phyloP scores from a whole-genome alignment of 768 basidiomycete genomes.

The Hygrophorus russula region DNA sequence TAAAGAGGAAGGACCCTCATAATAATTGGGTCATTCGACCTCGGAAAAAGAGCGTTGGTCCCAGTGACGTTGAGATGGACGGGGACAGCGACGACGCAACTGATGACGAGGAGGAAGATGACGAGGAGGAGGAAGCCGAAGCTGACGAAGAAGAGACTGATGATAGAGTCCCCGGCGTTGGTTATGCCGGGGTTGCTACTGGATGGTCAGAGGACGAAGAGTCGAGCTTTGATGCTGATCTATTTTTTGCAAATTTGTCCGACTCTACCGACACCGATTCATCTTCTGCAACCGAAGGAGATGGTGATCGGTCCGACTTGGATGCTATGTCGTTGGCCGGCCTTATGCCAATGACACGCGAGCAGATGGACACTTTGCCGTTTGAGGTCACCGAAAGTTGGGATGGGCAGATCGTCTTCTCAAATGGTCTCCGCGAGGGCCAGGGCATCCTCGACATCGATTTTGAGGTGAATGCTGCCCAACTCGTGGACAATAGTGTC shows the following conservation, averaged over 20 bases:
- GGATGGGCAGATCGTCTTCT: slow-evolving; percentile 69
- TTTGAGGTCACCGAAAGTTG: slow-evolving; percentile 63
- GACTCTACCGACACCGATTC: slow-evolving; percentile 14
- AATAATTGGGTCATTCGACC: slow-evolving; percentile 62
- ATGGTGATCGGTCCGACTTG: slow-evolving; percentile 33
- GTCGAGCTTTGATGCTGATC: slow-evolving; percentile 70
- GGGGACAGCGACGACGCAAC: slow-evolving; percentile 46
- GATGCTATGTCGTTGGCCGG: slow-evolving; percentile 22
- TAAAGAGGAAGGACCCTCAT: slow-evolving; percentile 27
- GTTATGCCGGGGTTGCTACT: slow-evolving; percentile 55
- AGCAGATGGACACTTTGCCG: slow-evolving; percentile 28
- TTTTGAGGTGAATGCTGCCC: slow-evolving; percentile 54
- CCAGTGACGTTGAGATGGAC: slow-evolving; percentile 54
- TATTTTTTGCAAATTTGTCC: slow-evolving; percentile 74
- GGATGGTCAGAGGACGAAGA: slow-evolving; percentile 78
- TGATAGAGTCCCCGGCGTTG: slow-evolving; percentile 22
- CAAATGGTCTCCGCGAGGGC: slow-evolving; percentile 48
- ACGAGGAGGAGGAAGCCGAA: slow-evolving; percentile 21
- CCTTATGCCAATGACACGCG: slow-evolving; percentile 16
- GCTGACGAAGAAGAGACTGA: slow-evolving; percentile 34
- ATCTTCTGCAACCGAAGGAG: slow-evolving; percentile 29
- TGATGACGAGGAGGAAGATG: slow-evolving; percentile 50
- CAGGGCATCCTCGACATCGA: slow-evolving; percentile 55
- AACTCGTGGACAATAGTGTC: slow-evolving; percentile 36
- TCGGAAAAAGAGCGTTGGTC: slow-evolving; percentile 58